Conservation (phyloP, 2,329 filamentous ascomycete species). For the Botrytis byssoidea region DNA sequence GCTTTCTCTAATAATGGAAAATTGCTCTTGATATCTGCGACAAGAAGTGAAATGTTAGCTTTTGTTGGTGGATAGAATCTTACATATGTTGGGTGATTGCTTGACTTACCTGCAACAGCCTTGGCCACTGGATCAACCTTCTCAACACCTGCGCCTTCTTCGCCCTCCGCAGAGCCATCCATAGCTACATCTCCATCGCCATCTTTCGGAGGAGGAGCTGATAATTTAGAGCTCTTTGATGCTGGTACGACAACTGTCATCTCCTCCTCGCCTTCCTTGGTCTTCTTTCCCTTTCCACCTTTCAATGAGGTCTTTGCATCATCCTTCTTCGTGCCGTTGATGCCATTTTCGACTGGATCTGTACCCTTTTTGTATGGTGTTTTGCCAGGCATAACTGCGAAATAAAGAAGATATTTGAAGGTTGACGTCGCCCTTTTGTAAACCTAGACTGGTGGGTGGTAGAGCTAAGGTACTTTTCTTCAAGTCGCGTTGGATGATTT, state of each 20-base stretch:
- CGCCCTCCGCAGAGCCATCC: constrained; percentile 50
- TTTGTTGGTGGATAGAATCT: background rate
- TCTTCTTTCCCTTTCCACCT: constrained; percentile 62
- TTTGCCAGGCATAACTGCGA: constrained; percentile 63
- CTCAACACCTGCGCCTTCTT: constrained; percentile 43
- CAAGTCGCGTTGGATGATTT: background rate
- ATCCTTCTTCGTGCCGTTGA: constrained; percentile 65
- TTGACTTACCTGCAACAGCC: constrained; percentile 57
- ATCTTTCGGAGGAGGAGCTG: constrained; percentile 56
- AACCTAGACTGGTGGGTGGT: constrained; percentile 23
- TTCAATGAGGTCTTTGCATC: constrained; percentile 58
- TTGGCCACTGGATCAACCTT: constrained; percentile 61
- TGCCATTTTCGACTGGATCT: constrained; percentile 66
- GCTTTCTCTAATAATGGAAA: constrained; percentile 89
- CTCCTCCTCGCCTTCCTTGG: constrained; percentile 65
- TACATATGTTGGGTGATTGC: constrained; percentile 1
- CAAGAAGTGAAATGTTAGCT: constrained; percentile 25
- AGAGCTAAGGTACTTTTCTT: constrained; percentile 6
- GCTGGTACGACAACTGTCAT: constrained; percentile 80
- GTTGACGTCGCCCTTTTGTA: constrained; percentile 34
- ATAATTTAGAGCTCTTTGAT: constrained; percentile 61
- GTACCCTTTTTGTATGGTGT: constrained; percentile 66
- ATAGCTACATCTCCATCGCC: constrained; percentile 70
- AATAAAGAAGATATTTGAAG: constrained; percentile 24
- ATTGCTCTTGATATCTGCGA: constrained; percentile 87